Conservation (phyloP, 371 early-diverging fungal genomes). For the Lichtheimia ornata region DNA sequence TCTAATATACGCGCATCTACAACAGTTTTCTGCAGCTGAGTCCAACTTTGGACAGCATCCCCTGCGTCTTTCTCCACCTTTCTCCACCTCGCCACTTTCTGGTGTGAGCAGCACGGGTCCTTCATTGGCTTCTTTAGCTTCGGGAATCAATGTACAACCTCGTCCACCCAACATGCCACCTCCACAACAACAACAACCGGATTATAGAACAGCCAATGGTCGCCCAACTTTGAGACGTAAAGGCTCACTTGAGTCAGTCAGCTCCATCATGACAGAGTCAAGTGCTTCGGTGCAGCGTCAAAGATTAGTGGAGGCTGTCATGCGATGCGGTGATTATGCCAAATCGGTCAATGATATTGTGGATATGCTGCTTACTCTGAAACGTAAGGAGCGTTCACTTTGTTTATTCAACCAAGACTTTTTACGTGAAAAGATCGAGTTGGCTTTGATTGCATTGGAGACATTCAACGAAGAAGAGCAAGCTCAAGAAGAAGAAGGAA, state of each 20-base stretch:
- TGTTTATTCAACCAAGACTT: constrained; percentile 56
- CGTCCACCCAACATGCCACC: constrained; percentile 10
- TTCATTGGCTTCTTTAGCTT: constrained; percentile 41
- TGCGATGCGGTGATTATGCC: constrained; percentile 37
- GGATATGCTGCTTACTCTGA: constrained; percentile 51
- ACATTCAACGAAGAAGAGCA: constrained; percentile 34
- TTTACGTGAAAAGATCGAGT: constrained; percentile 40
- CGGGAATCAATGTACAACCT: constrained; percentile 37
- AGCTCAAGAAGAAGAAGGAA: constrained; percentile 12
- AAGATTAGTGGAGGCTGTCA: constrained; percentile 44
- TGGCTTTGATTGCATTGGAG: constrained; percentile 46
- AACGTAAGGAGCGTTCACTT: constrained; percentile 46
- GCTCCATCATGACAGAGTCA: constrained; percentile 48
- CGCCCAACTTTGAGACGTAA: constrained; percentile 42
- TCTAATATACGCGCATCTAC: background rate
- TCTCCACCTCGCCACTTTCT: constrained; percentile 35
- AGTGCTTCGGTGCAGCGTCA: constrained; percentile 40
- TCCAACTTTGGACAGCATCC: constrained; percentile 18
- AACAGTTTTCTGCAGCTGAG: constrained; percentile 17
- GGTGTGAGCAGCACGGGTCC: constrained; percentile 33
- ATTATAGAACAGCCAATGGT: constrained; percentile 11
- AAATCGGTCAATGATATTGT: constrained; percentile 42
- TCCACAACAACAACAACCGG: constrained; percentile 9
- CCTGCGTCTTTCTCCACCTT: constrained; percentile 28
- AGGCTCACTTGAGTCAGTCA: constrained; percentile 42